Base-by-base conservation (phyloP, 805 yeast genomes). In the Candida yuanshanica region DNA sequence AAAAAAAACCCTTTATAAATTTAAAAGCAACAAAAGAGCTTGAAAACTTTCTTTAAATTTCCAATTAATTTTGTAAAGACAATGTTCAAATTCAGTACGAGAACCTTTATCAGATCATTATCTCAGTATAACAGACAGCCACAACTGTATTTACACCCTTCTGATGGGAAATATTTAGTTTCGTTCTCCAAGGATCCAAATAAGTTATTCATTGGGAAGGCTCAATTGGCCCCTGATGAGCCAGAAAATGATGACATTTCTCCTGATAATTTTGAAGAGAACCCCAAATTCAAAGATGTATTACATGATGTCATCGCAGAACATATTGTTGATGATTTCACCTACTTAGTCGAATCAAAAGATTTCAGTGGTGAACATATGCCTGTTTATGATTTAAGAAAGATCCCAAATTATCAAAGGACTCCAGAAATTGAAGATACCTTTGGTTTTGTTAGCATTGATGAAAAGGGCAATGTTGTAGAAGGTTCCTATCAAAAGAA, bases 341-440 rank as follows among this genome's bases (percentile, higher is more conserved):
- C 77, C 1, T 80, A 72, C 52, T 66, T 70, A 21, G 58, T 78
- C 54, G 85, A 79, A 44, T 77, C 83, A 1, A 67, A 75, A 4
- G 68, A 69, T 27, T 74, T 73, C 48, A 74, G 74, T 12, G 65
- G 65, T 17, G 63, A 72, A 0, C 79, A 63, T 57, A 75, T 83
- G 81, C 87, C 89, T 7, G 74, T 86, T 34, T 81, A 75, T 49
- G 95, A 85, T 56, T 68, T 81, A 46, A 68, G 93, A 44, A 75
- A 70, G 36, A 70, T 77, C 1, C 88, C 91, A 1, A 64, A 72
- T 18, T 76, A 73, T 45, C 82, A 81, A 25, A 68, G 93, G 48
- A 74, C 72, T 12, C 87, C 91, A 1, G 83, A 80, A 17, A 73
- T 82, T 8, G 86, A 82, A 46, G 83, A 82, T 50, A 77, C 79